A percentile compares a stretch with the other conserved stretches of the same genome.
Evolutionary conservation across 345 rosid genomes (phyloP).

Genomic region (Bruguiera gymnorhiza): DNA sequence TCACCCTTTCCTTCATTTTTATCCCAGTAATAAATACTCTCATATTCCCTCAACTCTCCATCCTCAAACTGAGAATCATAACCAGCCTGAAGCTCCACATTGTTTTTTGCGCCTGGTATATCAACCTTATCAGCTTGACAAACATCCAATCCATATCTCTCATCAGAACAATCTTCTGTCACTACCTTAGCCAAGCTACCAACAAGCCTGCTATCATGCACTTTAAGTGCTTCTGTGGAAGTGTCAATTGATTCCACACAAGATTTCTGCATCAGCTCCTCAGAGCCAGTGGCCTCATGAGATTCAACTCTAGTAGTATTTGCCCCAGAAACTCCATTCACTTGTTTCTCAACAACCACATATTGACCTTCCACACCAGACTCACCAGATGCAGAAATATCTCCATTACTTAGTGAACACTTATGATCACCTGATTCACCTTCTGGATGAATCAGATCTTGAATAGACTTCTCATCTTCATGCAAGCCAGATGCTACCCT

Average conservation of each 20-base stretch:
- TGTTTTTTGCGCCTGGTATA: conserved; percentile 8
- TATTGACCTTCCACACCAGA: conserved; percentile 12
- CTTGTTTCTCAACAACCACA: neutral
- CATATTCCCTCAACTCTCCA: conserved; percentile 58
- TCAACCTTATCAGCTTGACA: conserved; percentile 24
- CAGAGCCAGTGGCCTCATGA: conserved; percentile 5
- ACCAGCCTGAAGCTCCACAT: conserved; percentile 40
- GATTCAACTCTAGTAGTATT: conserved; percentile 13
- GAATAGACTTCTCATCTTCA: conserved; percentile 9
- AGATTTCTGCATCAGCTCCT: conserved; percentile 13
- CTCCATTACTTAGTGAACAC: conserved; percentile 8
- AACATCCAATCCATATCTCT: conserved; percentile 18
- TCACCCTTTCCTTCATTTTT: conserved; percentile 29
- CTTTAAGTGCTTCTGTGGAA: conserved; percentile 7
- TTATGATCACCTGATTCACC: conserved; percentile 12
- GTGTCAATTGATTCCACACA: conserved; percentile 12
- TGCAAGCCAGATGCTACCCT: neutral
- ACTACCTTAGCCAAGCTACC: conserved; percentile 12
- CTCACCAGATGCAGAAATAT: conserved; percentile 2
- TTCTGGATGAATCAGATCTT: conserved; percentile 13
- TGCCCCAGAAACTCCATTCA: conserved; percentile 5
- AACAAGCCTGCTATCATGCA: conserved; percentile 11
- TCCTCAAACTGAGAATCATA: conserved; percentile 62
- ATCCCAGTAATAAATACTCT: conserved; percentile 32
- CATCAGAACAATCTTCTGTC: conserved; percentile 19